phyloP scores from a whole-genome alignment of 352 stramenopile species.

The Pythium utonaiense region DNA sequence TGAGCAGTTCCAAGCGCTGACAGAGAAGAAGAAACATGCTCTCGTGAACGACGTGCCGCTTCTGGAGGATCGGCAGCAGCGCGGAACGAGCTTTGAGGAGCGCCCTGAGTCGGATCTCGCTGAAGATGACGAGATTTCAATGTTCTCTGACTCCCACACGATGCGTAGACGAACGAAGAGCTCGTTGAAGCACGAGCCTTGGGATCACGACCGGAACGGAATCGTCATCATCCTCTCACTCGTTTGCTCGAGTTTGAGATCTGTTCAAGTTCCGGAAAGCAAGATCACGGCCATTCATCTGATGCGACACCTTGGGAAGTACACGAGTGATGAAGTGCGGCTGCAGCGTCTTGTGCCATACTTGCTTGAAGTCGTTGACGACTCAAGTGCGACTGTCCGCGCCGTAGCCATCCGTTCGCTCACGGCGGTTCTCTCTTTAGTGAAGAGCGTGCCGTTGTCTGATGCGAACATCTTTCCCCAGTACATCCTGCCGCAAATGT shows the following conservation, averaged over 20 bases:
- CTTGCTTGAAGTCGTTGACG: slow-evolving; percentile 91
- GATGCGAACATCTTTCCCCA: slow-evolving; percentile 96
- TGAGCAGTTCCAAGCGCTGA: slow-evolving; percentile 77
- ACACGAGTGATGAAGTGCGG: slow-evolving; percentile 91
- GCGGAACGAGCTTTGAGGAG: slow-evolving; percentile 21
- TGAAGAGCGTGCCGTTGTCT: slow-evolving; percentile 92
- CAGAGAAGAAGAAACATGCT: slow-evolving; percentile 72
- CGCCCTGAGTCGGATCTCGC: slow-evolving; percentile 19
- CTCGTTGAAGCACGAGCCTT: slow-evolving; percentile 15
- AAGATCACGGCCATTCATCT: slow-evolving; percentile 91
- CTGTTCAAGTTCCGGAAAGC: slow-evolving; percentile 81
- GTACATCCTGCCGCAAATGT: slow-evolving; percentile 90
- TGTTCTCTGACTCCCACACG: slow-evolving; percentile 2
- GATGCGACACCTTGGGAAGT: slow-evolving; percentile 85
- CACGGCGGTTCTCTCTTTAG: slow-evolving; percentile 83
- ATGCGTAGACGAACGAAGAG: slow-evolving; percentile 5
- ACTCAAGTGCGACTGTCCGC: slow-evolving; percentile 88
- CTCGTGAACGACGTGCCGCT: slow-evolving; percentile 47
- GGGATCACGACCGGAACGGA: slow-evolving; percentile 60
- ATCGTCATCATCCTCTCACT: slow-evolving; percentile 86
- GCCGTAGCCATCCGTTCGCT: slow-evolving; percentile 89
- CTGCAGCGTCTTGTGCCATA: slow-evolving; percentile 94
- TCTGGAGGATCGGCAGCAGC: slow-evolving; percentile 26
- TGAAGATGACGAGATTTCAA: slow-evolving; percentile 24
- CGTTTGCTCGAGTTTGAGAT: slow-evolving; percentile 79